A percentile compares a stretch with the other conserved stretches of the same genome.
These are phyloP conservation scores for Kwoniella shivajii DNA, from an alignment of 1,284 basidiomycete genomes.

Conservation along the genomic window DNA sequence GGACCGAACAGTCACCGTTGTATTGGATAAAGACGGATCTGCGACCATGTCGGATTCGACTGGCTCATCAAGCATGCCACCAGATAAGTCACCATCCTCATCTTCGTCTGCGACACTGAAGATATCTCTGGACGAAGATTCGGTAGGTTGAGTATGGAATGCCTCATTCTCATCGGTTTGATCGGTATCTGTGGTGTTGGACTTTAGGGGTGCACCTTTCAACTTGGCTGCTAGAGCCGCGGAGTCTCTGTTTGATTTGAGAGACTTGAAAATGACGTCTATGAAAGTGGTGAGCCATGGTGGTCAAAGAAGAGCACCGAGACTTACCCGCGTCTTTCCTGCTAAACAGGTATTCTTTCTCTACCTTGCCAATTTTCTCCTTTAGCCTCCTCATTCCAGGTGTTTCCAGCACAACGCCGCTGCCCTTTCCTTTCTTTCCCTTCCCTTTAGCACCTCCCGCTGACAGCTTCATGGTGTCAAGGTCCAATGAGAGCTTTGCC, in stretches of 20 bases:
- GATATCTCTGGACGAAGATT: neutral
- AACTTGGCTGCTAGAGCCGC: slow-evolving; percentile 62
- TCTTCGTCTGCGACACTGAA: slow-evolving; percentile 46
- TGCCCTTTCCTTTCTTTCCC: slow-evolving; percentile 48
- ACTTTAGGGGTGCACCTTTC: slow-evolving; percentile 48
- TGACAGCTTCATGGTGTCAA: slow-evolving; percentile 33
- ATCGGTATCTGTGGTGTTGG: neutral
- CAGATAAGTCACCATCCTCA: slow-evolving; percentile 68
- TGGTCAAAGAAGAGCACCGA: neutral
- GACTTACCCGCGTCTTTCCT: slow-evolving; percentile 62
- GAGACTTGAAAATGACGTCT: slow-evolving; percentile 62
- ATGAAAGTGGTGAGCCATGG: slow-evolving; percentile 25
- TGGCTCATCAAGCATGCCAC: slow-evolving; percentile 72
- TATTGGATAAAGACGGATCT: slow-evolving; percentile 58
- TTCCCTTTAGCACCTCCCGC: slow-evolving; percentile 26
- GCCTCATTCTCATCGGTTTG: neutral
- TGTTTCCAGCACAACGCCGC: slow-evolving; percentile 45
- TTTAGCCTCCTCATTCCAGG: slow-evolving; percentile 59
- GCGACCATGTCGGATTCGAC: slow-evolving; percentile 53
- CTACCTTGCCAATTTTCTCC: slow-evolving; percentile 61
- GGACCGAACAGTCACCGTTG: slow-evolving; percentile 66
- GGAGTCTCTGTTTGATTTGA: slow-evolving; percentile 62
- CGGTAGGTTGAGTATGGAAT: neutral
- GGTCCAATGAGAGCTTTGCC: slow-evolving; percentile 60
- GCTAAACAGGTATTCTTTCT: slow-evolving; percentile 74